phyloP scores from a whole-genome alignment of 352 stramenopile species.

The Pythium myriotylum region DNA sequence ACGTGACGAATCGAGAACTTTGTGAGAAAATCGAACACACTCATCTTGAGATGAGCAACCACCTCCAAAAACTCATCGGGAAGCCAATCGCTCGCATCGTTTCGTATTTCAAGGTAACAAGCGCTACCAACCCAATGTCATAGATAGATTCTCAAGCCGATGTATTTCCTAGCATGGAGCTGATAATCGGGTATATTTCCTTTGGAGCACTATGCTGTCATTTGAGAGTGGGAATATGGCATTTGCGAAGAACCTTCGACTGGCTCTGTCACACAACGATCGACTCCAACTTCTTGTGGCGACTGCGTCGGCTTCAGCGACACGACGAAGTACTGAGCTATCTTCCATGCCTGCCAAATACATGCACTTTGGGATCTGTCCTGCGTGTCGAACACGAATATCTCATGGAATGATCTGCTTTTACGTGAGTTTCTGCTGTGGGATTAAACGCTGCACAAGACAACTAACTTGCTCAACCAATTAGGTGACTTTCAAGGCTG shows the following conservation, averaged over 20 bases:
- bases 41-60: conserved; percentile 54
- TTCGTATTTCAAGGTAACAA: conserved; percentile 67
- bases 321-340: no score
- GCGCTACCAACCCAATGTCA: no score
- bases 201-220: conserved; percentile 71
- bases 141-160: no score
- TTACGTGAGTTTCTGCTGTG: conserved; percentile 13
- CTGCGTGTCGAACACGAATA: conserved; percentile 2
- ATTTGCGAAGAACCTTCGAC: conserved; percentile 46
- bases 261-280: conserved; percentile 38
- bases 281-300: conserved; percentile 20
- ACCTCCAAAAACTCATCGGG: conserved; percentile 63
- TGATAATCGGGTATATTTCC: conserved; percentile 66
- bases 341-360: no score
- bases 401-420: conserved; percentile 12
- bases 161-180: conserved; percentile 23
- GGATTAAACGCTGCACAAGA: background rate
- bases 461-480: background rate
- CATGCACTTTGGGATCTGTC: no score
- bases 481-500: conserved; percentile 23
- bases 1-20: conserved; percentile 53
- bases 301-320: background rate
- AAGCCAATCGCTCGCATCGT: conserved; percentile 61
- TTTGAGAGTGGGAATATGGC: conserved; percentile 50
- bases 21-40: conserved; percentile 53